A percentile compares a stretch with the other conserved stretches of the same genome.
These are phyloP conservation scores for Pleurotus cornucopiae DNA, from an alignment of 768 basidiomycete genomes.

Conservation along the genomic window DNA sequence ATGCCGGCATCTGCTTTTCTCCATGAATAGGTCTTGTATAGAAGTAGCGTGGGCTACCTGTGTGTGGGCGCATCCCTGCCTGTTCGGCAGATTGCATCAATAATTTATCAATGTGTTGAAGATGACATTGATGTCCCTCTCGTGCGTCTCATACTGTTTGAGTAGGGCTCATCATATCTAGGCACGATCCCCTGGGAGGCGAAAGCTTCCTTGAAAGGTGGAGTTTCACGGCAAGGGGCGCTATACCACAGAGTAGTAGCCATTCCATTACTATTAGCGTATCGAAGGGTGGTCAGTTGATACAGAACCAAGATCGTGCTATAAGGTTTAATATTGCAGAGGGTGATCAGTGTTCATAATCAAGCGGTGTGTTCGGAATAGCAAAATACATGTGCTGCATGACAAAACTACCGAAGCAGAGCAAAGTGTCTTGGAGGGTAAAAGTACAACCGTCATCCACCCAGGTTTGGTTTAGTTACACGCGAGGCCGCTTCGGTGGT, in stretches of 20 bases:
- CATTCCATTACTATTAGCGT: too few species aligned
- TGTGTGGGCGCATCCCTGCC: not conserved
- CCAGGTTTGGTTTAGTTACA: not conserved
- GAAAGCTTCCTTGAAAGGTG: too few species aligned
- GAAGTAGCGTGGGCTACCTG: not conserved
- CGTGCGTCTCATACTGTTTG: too few species aligned
- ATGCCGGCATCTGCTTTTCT: slow-evolving; percentile 4
- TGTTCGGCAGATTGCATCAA: not conserved
- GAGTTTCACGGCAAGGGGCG: too few species aligned
- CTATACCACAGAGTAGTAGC: too few species aligned
- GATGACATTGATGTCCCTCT: too few species aligned
- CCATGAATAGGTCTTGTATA: not conserved
- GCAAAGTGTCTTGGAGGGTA: not conserved
- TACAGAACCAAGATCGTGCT: not conserved
- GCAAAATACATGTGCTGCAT: slow-evolving; percentile 1
- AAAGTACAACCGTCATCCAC: slow-evolving; percentile 2
- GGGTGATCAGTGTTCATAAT: not conserved
- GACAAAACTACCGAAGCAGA: not conserved
- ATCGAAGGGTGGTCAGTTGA: too few species aligned
- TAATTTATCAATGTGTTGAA: not conserved
- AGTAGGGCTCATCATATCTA: too few species aligned
- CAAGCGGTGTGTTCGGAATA: slow-evolving; percentile 3
- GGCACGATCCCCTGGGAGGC: too few species aligned
- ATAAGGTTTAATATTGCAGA: not conserved
- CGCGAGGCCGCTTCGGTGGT: not conserved